Percentiles rank a stretch among this genome's conserved stretches.
Conservation (phyloP, 164 flowering plant species). For the Aristolochia contorta region DNA sequence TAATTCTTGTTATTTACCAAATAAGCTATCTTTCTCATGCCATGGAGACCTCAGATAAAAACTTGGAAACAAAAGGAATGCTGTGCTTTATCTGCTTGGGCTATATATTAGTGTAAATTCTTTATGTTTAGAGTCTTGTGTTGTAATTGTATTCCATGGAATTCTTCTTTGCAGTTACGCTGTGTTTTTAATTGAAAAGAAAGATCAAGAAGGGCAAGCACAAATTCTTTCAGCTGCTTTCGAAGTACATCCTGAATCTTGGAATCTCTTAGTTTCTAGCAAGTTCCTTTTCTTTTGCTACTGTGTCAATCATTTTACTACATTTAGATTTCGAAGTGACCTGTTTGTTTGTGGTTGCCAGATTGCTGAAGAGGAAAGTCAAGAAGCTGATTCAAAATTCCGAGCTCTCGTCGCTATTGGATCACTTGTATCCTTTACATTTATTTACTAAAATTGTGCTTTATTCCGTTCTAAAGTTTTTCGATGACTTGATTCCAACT, state of each 20-base stretch:
- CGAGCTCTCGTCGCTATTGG: conserved; percentile 89
- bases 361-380: conserved; percentile 71
- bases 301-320: no score
- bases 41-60: no score
- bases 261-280: not conserved
- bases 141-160: not conserved
- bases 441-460: not conserved
- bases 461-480: not conserved
- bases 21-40: no score
- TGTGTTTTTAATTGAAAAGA: conserved; percentile 66
- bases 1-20: no score
- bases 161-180: conserved; percentile 51
- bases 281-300: no score
- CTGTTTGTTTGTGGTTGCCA: conserved; percentile 17
- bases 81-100: no score
- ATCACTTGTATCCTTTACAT: conserved; percentile 61
- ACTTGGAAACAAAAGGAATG: no score
- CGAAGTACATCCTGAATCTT: conserved; percentile 33
- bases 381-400: conserved; percentile 67
- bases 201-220: conserved; percentile 83
- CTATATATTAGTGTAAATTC: not conserved
- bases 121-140: not conserved
- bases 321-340: not conserved
- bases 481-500: not conserved
- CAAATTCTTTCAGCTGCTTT: conserved; percentile 94